Conservation (phyloP, 176 grass and related monocot species). For the Guadua angustifolia region DNA sequence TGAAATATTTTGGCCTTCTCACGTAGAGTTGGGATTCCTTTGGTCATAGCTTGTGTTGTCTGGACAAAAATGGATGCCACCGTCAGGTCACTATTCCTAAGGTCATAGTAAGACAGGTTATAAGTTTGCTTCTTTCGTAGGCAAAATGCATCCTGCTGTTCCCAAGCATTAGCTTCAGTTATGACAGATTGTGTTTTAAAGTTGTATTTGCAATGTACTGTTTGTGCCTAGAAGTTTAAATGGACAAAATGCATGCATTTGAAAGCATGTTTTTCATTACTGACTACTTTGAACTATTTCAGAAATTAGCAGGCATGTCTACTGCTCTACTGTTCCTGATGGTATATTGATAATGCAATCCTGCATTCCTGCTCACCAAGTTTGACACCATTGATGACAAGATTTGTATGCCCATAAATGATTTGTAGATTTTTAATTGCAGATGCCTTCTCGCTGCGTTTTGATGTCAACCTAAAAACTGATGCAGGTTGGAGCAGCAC, state of each 20-base stretch:
- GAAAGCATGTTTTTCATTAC: not conserved
- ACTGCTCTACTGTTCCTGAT: constrained; percentile 29
- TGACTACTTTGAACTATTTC: constrained; percentile 14
- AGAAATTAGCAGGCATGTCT: constrained; percentile 60
- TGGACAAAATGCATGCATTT: not conserved
- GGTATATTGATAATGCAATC: constrained; percentile 65
- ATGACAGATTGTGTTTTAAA: not conserved
- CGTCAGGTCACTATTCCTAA: not conserved
- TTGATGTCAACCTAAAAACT: constrained; percentile 17
- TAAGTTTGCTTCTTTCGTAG: not conserved
- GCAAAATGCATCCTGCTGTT: not conserved
- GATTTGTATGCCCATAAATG: constrained; percentile 32
- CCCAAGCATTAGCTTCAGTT: not conserved
- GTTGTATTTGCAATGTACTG: too few species aligned
- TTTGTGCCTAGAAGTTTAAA: not conserved
- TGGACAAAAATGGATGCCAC: not conserved
- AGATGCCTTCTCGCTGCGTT: not conserved
- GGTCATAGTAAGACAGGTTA: not conserved
- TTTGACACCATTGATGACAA: constrained; percentile 61
- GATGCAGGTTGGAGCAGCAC: constrained; percentile 51
- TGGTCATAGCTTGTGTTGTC: constrained; percentile 14
- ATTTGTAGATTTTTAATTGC: constrained; percentile 16
- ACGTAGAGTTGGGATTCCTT: not conserved
- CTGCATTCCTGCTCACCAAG: constrained; percentile 61
- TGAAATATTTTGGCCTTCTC: not conserved